Conservation (phyloP, 2,329 filamentous ascomycete species). For the Penicillium nordicum region DNA sequence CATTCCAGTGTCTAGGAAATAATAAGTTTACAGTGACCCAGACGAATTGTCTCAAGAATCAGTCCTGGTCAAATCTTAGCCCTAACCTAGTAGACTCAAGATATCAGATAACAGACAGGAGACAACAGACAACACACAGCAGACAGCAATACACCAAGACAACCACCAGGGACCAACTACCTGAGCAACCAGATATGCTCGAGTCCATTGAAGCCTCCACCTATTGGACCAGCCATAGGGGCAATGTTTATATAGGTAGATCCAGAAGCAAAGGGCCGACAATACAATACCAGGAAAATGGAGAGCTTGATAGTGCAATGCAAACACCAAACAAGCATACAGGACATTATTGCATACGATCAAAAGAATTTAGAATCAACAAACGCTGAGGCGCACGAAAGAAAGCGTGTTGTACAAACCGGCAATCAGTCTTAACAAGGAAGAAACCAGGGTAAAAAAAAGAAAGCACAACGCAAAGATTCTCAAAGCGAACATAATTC, state of each 20-base stretch:
- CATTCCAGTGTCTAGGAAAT: background rate
- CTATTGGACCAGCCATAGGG: constrained; percentile 1
- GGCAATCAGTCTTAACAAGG: constrained; percentile 26
- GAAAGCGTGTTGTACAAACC: constrained; percentile 35
- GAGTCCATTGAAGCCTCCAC: background rate
- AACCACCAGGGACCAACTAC: background rate
- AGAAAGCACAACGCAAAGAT: constrained; percentile 30
- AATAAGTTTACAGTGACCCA: background rate
- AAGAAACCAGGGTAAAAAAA: constrained; percentile 13
- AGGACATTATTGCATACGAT: constrained; percentile 8
- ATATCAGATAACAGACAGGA: background rate
- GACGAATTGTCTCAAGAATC: background rate
- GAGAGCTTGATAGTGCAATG: constrained; percentile 1
- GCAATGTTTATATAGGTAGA: background rate
- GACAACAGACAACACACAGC: background rate
- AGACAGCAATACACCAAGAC: background rate
- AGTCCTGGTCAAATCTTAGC: background rate
- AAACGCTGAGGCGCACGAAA: constrained; percentile 19
- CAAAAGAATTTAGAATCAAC: constrained; percentile 15
- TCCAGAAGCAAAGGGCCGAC: background rate
- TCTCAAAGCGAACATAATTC: constrained; percentile 37
- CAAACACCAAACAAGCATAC: constrained; percentile 16
- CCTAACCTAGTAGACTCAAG: background rate
- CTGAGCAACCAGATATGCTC: background rate
- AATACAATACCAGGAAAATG: background rate